phyloP scores from a whole-genome alignment of 768 basidiomycete species.

The Leccinum disarticulatum region DNA sequence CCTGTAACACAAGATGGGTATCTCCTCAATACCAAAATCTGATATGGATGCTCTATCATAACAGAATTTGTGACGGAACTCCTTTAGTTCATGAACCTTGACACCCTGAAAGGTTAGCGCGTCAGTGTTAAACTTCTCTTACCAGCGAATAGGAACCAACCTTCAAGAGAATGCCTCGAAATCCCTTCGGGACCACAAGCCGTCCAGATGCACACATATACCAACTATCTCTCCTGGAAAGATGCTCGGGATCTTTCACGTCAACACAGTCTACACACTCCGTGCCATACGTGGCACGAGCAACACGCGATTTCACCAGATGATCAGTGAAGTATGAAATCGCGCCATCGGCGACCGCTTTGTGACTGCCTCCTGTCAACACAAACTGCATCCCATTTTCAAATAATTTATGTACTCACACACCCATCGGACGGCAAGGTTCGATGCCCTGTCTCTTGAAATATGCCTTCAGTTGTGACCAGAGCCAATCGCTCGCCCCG shows the following conservation, averaged over 20 bases:
- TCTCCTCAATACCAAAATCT: neutral
- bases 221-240: conserved; percentile 11
- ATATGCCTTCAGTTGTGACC: conserved; percentile 37
- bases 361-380: conserved; percentile 20
- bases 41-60: neutral
- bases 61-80: conserved; percentile 16
- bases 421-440: conserved; percentile 45
- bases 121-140: neutral
- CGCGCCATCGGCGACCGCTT: conserved; percentile 53
- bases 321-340: conserved; percentile 39
- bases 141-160: neutral
- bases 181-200: conserved; percentile 5
- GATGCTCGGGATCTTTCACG: conserved; percentile 7
- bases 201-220: neutral
- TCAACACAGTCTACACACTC: conserved; percentile 34
- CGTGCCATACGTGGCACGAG: conserved; percentile 53
- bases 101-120: conserved; percentile 2
- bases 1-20: conserved; percentile 16
- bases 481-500: conserved; percentile 46
- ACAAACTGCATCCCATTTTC: neutral
- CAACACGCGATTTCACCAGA: conserved; percentile 45
- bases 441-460: conserved; percentile 37
- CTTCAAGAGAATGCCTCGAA: conserved; percentile 8
- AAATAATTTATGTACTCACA: conserved; percentile 38
- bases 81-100: conserved; percentile 8